A percentile compares a stretch with the other conserved stretches of the same genome.
Conservation (phyloP, 768 basidiomycete genomes). For the Trametes gibbosa region DNA sequence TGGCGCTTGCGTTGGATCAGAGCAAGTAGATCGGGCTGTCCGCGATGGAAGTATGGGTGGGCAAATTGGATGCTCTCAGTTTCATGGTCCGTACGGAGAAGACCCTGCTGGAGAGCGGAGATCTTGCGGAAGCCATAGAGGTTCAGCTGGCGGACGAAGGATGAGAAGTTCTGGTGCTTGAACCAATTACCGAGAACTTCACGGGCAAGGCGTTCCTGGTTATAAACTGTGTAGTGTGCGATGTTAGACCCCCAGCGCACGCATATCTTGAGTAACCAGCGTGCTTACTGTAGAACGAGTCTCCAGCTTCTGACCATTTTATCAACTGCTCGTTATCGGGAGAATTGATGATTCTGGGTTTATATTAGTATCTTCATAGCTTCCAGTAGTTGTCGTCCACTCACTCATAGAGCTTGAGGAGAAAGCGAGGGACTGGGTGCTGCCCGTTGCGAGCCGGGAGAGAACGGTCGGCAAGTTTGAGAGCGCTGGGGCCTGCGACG, state of each 20-base stretch:
- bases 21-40: constrained; percentile 83
- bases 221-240: constrained; percentile 58
- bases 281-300: constrained; percentile 83
- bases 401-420: constrained; percentile 91
- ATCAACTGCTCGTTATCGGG: constrained; percentile 78
- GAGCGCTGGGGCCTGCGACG: constrained; percentile 41
- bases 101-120: constrained; percentile 92
- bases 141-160: constrained; percentile 93
- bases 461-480: constrained; percentile 32
- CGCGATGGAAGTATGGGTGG: constrained; percentile 85
- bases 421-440: constrained; percentile 71
- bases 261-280: background rate
- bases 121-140: constrained; percentile 97
- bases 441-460: constrained; percentile 42
- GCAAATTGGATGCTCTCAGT: constrained; percentile 89
- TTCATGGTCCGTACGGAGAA: constrained; percentile 78
- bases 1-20: constrained; percentile 86
- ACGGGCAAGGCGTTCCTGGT: constrained; percentile 85
- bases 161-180: constrained; percentile 95
- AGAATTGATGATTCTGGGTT: constrained; percentile 85
- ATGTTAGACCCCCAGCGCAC: background rate
- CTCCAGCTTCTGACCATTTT: constrained; percentile 86
- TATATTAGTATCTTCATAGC: background rate
- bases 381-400: constrained; percentile 29
- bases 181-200: constrained; percentile 93